Evolutionary conservation across 2,329 filamentous ascomycete genomes (phyloP), one percentile per base, ranked within the genome.

Genomic region (Aspergillus aculeatus): DNA sequence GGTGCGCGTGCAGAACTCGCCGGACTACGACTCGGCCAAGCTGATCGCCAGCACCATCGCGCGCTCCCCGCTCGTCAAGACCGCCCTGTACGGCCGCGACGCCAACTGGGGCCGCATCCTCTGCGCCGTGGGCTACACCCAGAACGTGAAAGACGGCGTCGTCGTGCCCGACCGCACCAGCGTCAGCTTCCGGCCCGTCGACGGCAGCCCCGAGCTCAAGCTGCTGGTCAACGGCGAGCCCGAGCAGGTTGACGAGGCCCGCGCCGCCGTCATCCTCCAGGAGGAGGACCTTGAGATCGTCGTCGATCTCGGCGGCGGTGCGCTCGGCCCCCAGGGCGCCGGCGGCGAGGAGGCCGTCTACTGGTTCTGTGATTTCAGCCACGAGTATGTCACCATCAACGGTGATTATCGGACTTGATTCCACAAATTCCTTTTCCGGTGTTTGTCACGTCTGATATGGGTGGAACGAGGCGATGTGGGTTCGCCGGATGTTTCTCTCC

Each of bases 71-170:
- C 86, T 99, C 12, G 95, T 99, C 68, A 99, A 99, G 83, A 99
- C 95, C 0, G 95, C 95, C 0, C 82, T 99, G 47, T 99, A 99
- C 77, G 95, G 95, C 65, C 92, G 92, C 75, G 95, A 99, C 74
- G 95, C 95, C 19, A 99, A 99, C 81, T 99, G 95, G 95, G 95
- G 95, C 35, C 92, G 95, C 57, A 96, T 99, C 63, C 84, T 98
- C 29, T 98, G 95, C 75, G 94, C 95, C 0, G 92, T 93, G 4
- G 95, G 95, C 3, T 98, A 98, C 73, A 81, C 84, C 0, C 82
- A 83, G 60, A 76, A 76, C 67, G 75, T 83, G 68, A 77, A 56
- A 35, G 66, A 70, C 1, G 76, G 74, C 0, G 76, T 76, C 10
- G 78, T 88, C 21, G 74, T 83, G 1, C 84, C 85, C 1, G 75